Evolutionary conservation across 805 yeast species (phyloP).

Genomic region (Candida ovalis): DNA sequence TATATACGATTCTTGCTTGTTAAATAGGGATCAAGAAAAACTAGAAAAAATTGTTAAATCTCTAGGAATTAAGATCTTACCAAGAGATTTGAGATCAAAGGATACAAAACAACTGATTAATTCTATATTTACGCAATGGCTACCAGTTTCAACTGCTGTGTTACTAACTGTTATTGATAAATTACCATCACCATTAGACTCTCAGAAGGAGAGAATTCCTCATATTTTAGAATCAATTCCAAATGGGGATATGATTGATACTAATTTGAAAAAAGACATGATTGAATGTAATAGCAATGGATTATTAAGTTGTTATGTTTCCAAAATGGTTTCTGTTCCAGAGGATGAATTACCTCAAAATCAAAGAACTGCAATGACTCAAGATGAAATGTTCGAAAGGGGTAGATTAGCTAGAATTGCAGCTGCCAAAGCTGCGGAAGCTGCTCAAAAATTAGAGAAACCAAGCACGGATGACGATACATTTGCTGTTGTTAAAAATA

Average conservation of each 20-base stretch:
- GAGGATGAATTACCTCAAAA: constrained; percentile 71
- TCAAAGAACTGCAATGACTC: constrained; percentile 37
- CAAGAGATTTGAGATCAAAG: constrained; percentile 76
- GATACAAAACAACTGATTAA: constrained; percentile 63
- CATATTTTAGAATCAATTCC: constrained; percentile 61
- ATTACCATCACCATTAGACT: constrained; percentile 75
- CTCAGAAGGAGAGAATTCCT: constrained; percentile 72
- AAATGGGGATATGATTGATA: constrained; percentile 44
- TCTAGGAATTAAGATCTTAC: constrained; percentile 60
- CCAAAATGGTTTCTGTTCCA: constrained; percentile 86
- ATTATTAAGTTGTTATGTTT: constrained; percentile 72
- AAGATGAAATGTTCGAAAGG: constrained; percentile 59
- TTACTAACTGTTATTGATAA: constrained; percentile 79
- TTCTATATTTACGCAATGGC: constrained; percentile 84
- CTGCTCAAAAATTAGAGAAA: constrained; percentile 33
- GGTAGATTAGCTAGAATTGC: constrained; percentile 61
- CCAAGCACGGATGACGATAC: constrained; percentile 15
- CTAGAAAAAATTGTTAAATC: constrained; percentile 72
- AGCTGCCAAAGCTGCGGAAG: constrained; percentile 66
- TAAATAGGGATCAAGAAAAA: constrained; percentile 64
- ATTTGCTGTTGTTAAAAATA: constrained; percentile 12
- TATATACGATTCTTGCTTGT: constrained; percentile 67
- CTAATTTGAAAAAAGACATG: constrained; percentile 52
- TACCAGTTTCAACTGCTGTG: constrained; percentile 86
- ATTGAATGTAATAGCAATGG: constrained; percentile 62